A percentile compares a stretch with the other conserved stretches of the same genome.
These are phyloP conservation scores for Nitzschia sp. DNA, from an alignment of 108 stramenopile genomes.

Conservation along the genomic window DNA sequence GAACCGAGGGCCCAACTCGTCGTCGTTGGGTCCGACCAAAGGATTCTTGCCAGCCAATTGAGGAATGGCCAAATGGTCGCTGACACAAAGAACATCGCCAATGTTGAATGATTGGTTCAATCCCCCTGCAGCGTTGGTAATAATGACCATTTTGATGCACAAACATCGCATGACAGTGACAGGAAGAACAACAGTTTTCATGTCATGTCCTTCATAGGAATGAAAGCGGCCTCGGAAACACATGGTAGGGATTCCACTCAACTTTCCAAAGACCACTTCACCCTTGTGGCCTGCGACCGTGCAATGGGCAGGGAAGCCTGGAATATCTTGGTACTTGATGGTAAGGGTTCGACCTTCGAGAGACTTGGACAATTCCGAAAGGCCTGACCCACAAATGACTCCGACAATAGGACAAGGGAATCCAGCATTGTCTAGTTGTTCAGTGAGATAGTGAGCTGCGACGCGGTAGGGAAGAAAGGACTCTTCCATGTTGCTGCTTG, in stretches of 20 bases:
- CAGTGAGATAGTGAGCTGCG: slow-evolving; percentile 53
- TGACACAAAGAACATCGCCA: slow-evolving; percentile 86
- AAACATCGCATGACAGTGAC: slow-evolving; percentile 83
- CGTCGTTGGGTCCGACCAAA: slow-evolving; percentile 85
- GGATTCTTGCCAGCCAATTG: slow-evolving; percentile 86
- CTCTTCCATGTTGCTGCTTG: slow-evolving; percentile 19
- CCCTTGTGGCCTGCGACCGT: slow-evolving; percentile 87
- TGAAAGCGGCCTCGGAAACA: slow-evolving; percentile 93
- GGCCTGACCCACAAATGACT: slow-evolving; percentile 90
- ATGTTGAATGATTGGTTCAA: slow-evolving; percentile 72
- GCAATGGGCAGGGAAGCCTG: slow-evolving; percentile 77
- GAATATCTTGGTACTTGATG: slow-evolving; percentile 76
- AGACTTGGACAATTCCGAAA: slow-evolving; percentile 67
- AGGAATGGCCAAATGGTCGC: slow-evolving; percentile 87
- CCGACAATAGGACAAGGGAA: slow-evolving; percentile 60
- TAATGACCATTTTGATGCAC: slow-evolving; percentile 71
- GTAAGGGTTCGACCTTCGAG: slow-evolving; percentile 53
- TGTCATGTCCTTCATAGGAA: slow-evolving; percentile 90
- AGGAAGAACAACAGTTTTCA: slow-evolving; percentile 81
- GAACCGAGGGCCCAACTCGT: slow-evolving; percentile 87
- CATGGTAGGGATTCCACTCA: slow-evolving; percentile 63
- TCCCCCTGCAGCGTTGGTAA: slow-evolving; percentile 93
- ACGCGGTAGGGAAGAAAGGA: slow-evolving; percentile 63
- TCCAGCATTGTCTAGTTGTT: slow-evolving; percentile 34
- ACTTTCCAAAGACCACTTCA: slow-evolving; percentile 82